Evolutionary conservation across 306 rosid genomes (phyloP).

Genomic region (Cucumis hystrix): DNA sequence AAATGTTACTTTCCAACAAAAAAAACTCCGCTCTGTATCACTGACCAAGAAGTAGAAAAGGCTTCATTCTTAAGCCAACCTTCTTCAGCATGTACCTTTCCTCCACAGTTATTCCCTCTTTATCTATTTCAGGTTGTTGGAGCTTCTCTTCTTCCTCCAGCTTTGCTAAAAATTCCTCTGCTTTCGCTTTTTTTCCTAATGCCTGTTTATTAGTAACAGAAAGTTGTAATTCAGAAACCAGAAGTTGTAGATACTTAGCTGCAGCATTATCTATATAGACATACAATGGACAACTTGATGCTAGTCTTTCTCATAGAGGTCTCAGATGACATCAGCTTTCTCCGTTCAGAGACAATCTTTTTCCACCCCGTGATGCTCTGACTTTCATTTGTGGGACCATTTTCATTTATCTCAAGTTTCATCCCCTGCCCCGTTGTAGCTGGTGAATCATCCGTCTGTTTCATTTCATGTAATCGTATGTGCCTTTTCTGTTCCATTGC

Average conservation of each 20-base stretch:
- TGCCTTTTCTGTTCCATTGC: slow-evolving; percentile 74
- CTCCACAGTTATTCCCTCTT: slow-evolving; percentile 75
- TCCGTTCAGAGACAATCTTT: slow-evolving; percentile 16
- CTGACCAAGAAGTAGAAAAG: slow-evolving; percentile 87
- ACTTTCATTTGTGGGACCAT: slow-evolving; percentile 19
- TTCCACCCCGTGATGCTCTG: slow-evolving; percentile 16
- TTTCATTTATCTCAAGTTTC: slow-evolving; percentile 15
- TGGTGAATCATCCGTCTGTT: slow-evolving; percentile 19
- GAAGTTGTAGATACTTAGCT: slow-evolving; percentile 18
- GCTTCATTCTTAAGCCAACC: slow-evolving; percentile 76
- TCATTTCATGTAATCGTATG: slow-evolving; percentile 18
- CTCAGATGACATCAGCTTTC: slow-evolving; percentile 21
- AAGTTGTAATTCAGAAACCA: slow-evolving; percentile 3
- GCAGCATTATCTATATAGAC: slow-evolving; percentile 17
- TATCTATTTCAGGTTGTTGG: slow-evolving; percentile 60
- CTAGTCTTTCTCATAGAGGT: slow-evolving; percentile 44
- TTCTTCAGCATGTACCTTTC: slow-evolving; percentile 85
- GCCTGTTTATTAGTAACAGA: slow-evolving; percentile 41
- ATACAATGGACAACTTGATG: slow-evolving; percentile 56
- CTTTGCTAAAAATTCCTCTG: slow-evolving; percentile 52
- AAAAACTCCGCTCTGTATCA: not conserved
- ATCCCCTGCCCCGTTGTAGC: slow-evolving; percentile 10
- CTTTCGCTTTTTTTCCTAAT: slow-evolving; percentile 48
- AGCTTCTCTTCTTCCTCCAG: slow-evolving; percentile 36
- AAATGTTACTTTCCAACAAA: not conserved